phyloP scores from a whole-genome alignment of 2,329 filamentous ascomycete genomes.

The Claviceps africana region DNA sequence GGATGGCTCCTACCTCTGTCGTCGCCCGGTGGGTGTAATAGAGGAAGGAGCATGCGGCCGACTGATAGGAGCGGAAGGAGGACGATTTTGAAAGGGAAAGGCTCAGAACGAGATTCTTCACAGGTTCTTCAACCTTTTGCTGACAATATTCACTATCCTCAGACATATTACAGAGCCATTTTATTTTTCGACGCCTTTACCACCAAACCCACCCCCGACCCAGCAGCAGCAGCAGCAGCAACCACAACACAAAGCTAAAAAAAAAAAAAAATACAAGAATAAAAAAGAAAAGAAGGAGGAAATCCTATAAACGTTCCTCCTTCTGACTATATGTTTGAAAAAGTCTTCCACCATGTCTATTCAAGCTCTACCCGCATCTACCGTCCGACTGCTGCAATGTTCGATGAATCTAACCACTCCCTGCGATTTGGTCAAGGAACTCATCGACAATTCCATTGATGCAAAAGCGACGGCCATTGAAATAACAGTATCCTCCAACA shows the following conservation, averaged over 20 bases:
- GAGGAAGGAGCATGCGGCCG: neutral
- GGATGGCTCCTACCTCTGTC: constrained; percentile 1
- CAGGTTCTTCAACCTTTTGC: neutral
- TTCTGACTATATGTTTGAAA: neutral
- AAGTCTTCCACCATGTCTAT: constrained; percentile 30
- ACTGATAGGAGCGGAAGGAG: neutral
- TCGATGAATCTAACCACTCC: constrained; percentile 46
- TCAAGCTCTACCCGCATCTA: constrained; percentile 30
- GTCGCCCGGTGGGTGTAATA: neutral
- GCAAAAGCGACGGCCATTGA: constrained; percentile 53
- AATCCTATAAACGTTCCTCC: neutral
- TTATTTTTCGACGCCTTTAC: neutral
- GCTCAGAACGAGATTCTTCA: too few relatives aligned
- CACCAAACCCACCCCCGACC: too few relatives aligned
- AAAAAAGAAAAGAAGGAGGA: neutral
- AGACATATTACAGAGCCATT: neutral
- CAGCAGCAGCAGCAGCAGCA: too few relatives aligned
- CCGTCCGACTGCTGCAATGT: constrained; percentile 45
- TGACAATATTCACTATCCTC: neutral
- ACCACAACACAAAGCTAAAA: too few relatives aligned
- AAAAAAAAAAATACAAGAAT: too few relatives aligned
- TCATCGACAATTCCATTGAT: constrained; percentile 66
- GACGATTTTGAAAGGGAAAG: too few relatives aligned
- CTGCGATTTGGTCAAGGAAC: constrained; percentile 54
- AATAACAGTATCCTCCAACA: constrained; percentile 49